phyloP scores from a whole-genome alignment of 345 rosid species.

The Eucalyptus cloeziana region DNA sequence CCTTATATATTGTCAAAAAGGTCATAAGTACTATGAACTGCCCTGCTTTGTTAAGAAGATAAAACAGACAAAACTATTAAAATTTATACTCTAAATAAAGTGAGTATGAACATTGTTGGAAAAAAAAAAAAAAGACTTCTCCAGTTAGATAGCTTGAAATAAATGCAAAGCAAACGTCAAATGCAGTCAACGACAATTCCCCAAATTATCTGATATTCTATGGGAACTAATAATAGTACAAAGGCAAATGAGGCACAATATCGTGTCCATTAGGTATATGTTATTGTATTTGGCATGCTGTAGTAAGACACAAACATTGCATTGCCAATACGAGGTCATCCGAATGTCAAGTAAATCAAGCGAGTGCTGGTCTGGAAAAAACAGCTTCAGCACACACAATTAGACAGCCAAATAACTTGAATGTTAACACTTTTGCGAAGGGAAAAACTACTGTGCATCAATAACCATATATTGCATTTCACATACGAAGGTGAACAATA shows the following conservation, averaged over 20 bases:
- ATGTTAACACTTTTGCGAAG: too few species aligned
- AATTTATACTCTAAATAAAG: not conserved
- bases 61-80: not conserved
- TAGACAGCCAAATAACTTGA: not conserved
- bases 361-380: not conserved
- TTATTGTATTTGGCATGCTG: too few species aligned
- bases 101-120: not conserved
- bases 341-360: not conserved
- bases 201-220: not conserved
- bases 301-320: not conserved
- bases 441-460: too few species aligned
- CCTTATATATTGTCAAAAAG: not conserved
- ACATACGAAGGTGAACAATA: not conserved
- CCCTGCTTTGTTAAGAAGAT: not conserved
- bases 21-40: not conserved
- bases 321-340: too few species aligned
- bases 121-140: not conserved
- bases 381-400: not conserved
- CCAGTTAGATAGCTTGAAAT: not conserved
- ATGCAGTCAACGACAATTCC: not conserved
- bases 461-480: not conserved
- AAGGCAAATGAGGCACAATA: too few species aligned
- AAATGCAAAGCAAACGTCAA: not conserved
- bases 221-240: not conserved
- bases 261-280: too few species aligned